Conservation (phyloP, 164 flowering plant species). For the Aristolochia contorta region DNA sequence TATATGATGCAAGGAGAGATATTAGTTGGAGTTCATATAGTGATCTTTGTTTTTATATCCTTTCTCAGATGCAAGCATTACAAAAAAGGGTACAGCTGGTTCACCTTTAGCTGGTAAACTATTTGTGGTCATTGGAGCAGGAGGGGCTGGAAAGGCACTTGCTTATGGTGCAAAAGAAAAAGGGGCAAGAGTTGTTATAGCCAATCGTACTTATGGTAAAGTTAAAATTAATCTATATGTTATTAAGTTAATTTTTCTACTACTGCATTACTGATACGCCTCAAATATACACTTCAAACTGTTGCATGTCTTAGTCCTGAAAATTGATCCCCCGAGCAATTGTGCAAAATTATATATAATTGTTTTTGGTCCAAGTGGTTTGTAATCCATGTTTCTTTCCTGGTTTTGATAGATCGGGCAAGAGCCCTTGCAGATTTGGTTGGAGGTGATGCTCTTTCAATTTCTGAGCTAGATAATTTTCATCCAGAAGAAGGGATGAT, state of each 20-base stretch:
- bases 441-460: constrained; percentile 76
- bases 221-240: neutral
- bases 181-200: constrained; percentile 82
- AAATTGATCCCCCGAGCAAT: too few species aligned
- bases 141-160: constrained; percentile 99
- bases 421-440: constrained; percentile 64
- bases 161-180: constrained; percentile 96
- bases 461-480: constrained; percentile 48
- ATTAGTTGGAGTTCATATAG: neutral
- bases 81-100: constrained; percentile 11
- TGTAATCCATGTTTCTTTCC: neutral
- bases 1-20: neutral
- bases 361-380: neutral
- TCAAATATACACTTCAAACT: too few species aligned
- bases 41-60: constrained; percentile 1
- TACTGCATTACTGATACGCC: neutral
- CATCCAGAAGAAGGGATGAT: constrained; percentile 81
- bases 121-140: constrained; percentile 95
- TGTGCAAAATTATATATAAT: too few species aligned
- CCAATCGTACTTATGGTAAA: constrained; percentile 83
- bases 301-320: too few species aligned
- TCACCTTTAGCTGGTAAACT: constrained; percentile 79
- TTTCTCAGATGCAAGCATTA: constrained; percentile 29
- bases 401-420: constrained; percentile 49
- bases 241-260: neutral